Conservation (phyloP, 768 basidiomycete genomes). For the Neoboletus subvelutipes region DNA sequence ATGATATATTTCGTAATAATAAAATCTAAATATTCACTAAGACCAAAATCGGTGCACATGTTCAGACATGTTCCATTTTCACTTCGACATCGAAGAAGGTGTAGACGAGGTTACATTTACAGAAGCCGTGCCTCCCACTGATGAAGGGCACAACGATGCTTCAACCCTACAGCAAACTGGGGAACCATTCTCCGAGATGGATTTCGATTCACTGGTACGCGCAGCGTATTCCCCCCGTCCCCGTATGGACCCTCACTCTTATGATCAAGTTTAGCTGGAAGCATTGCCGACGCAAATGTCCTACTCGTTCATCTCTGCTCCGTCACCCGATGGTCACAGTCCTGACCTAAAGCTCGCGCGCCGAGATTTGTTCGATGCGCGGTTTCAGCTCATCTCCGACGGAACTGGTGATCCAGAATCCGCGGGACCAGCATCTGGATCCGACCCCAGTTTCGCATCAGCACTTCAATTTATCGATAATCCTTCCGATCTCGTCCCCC, state of each 20-base stretch:
- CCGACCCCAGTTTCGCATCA: slow-evolving; percentile 16
- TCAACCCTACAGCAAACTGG: neutral
- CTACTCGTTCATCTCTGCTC: slow-evolving; percentile 68
- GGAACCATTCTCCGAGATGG: slow-evolving; percentile 30
- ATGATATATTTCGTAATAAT: neutral
- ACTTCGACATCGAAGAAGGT: slow-evolving; percentile 59
- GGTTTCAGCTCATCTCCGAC: slow-evolving; percentile 87
- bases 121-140: neutral
- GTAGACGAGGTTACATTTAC: slow-evolving; percentile 29
- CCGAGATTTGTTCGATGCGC: slow-evolving; percentile 91
- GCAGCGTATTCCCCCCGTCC: neutral
- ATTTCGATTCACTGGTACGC: slow-evolving; percentile 34
- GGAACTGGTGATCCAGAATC: slow-evolving; percentile 34
- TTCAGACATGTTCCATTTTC: slow-evolving; percentile 40
- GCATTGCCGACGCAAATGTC: slow-evolving; percentile 73
- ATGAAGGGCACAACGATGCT: neutral
- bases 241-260: slow-evolving; percentile 3
- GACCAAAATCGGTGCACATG: neutral
- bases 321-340: slow-evolving; percentile 35
- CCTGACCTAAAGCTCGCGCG: slow-evolving; percentile 50
- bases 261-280: slow-evolving; percentile 51
- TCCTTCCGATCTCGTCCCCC: slow-evolving; percentile 87
- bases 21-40: neutral
- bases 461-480: slow-evolving; percentile 70
- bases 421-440: slow-evolving; percentile 18